These are phyloP conservation scores for Ophidiomyces ophidiicola DNA, from an alignment of 2,329 filamentous ascomycete species.

Conservation along the genomic window DNA sequence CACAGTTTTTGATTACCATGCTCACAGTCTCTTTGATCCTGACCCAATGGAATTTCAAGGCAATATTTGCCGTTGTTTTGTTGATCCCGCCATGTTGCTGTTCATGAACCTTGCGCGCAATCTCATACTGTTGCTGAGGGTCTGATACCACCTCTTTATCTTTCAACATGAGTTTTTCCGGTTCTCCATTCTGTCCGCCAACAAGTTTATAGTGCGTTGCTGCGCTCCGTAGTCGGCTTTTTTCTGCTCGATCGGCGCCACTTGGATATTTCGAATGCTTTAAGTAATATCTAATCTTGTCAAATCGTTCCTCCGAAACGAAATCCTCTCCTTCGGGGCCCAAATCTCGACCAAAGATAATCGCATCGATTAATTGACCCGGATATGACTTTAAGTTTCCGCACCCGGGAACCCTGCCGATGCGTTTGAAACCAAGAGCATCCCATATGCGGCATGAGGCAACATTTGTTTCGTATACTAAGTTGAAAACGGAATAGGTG, in stretches of 20 bases:
- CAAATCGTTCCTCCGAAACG: slow-evolving; percentile 90
- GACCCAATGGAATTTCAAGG: slow-evolving; percentile 93
- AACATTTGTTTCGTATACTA: slow-evolving; percentile 88
- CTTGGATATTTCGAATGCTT: slow-evolving; percentile 88
- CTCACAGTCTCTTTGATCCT: slow-evolving; percentile 96
- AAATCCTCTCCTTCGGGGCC: slow-evolving; percentile 61
- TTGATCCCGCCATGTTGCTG: slow-evolving; percentile 84
- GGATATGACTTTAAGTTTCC: slow-evolving; percentile 59
- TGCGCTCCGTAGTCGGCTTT: slow-evolving; percentile 82
- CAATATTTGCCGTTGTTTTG: slow-evolving; percentile 89
- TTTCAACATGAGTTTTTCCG: slow-evolving; percentile 83
- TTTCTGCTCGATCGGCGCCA: slow-evolving; percentile 87
- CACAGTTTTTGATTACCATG: slow-evolving; percentile 83
- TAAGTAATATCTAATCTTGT: slow-evolving; percentile 96
- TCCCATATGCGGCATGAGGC: slow-evolving; percentile 88
- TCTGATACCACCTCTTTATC: slow-evolving; percentile 95
- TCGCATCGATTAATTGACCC: slow-evolving; percentile 58
- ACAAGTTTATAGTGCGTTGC: slow-evolving; percentile 87
- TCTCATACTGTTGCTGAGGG: slow-evolving; percentile 78
- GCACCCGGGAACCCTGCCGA: slow-evolving; percentile 65
- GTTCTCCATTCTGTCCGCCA: slow-evolving; percentile 36
- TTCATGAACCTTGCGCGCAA: slow-evolving; percentile 65
- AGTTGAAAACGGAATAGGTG: slow-evolving; percentile 84
- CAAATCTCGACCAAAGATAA: slow-evolving; percentile 59
- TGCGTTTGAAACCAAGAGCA: slow-evolving; percentile 80